Base-by-base conservation (phyloP, 495 filamentous ascomycete species). In the Cladorrhinum samala region DNA sequence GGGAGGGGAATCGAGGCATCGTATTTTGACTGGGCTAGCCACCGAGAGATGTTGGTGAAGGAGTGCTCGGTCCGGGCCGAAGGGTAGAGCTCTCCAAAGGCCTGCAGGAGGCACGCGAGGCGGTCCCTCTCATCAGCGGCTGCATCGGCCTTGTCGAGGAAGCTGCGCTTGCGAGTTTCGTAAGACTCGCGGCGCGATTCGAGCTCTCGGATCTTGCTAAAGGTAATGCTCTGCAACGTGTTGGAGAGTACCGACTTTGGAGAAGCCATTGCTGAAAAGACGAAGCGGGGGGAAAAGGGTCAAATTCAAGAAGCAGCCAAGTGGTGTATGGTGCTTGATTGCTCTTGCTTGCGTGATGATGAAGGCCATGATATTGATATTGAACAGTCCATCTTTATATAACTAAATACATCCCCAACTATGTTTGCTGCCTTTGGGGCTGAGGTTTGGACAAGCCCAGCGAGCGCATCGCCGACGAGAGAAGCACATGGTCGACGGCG, bases 171-270 rank as follows among this genome's bases (percentile, higher is more conserved):
- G 20, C 67, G 64, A 18, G 59, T 40, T 20, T 79, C 72, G 54
- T 83, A 87, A 11, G 76, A 63, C 2, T 64, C 66, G 30, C 77
- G 77, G 54, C 85, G 78, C 49, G 84, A 83, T 9, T 77, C 73
- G 13, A 86, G 72, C 50, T 84, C 82, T 5, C 65, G 71, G 58
- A 86, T 79, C 64, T 87, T 87, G 53, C 78, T 84, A 46, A 68
- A 58, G 14, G 83, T 86, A 66, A 87, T 84, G 39, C 80, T 83
- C 56, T 80, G 74, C 25, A 87, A 71, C 13, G 83, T 84, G 60
- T 81, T 76, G 14, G 82, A 83, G 41, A 85, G 60, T 37, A 68
- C 65, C 0, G 63, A 63, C 23, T 56, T 58, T 19, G 68, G 60
- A n/a, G 65, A 58, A 8, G 68, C 58, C 68, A 69, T 72, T 52